Evolutionary conservation across 768 basidiomycete genomes (phyloP).

Genomic region (Termitomyces titanicus): DNA sequence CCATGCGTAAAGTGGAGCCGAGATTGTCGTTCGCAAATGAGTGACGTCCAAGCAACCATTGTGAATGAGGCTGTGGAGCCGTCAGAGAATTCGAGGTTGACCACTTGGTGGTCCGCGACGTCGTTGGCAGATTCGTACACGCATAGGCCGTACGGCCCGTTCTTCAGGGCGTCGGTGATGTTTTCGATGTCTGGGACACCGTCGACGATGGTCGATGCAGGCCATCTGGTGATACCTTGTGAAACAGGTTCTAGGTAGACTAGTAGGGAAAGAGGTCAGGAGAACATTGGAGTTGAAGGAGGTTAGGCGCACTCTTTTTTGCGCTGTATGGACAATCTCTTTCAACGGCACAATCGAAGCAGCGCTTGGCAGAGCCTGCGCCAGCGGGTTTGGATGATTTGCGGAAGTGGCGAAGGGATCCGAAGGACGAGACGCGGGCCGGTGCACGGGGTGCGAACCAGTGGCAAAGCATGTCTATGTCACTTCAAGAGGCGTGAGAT

Average conservation of each 20-base stretch:
- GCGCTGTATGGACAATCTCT: slow-evolving; percentile 81
- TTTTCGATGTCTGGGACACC: slow-evolving; percentile 87
- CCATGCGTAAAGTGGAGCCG: slow-evolving; percentile 84
- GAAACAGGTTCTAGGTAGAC: slow-evolving; percentile 81
- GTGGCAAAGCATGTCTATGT: slow-evolving; percentile 80
- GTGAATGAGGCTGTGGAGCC: slow-evolving; percentile 84
- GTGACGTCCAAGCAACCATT: slow-evolving; percentile 82
- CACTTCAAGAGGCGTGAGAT: slow-evolving; percentile 37
- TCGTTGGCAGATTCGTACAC: slow-evolving; percentile 85
- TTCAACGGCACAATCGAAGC: slow-evolving; percentile 73
- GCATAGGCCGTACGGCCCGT: slow-evolving; percentile 74
- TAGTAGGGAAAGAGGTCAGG: slow-evolving; percentile 32
- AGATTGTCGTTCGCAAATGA: slow-evolving; percentile 79
- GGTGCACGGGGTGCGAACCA: slow-evolving; percentile 70
- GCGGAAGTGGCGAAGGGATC: slow-evolving; percentile 80
- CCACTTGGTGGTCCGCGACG: slow-evolving; percentile 89
- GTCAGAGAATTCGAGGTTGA: slow-evolving; percentile 82
- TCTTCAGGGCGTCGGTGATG: slow-evolving; percentile 65
- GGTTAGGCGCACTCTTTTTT: slow-evolving; percentile 60
- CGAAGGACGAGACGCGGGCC: slow-evolving; percentile 77
- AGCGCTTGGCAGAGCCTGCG: slow-evolving; percentile 68
- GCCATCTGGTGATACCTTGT: slow-evolving; percentile 57
- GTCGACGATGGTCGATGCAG: slow-evolving; percentile 65
- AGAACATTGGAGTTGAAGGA: neutral
- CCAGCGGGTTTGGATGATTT: slow-evolving; percentile 64